phyloP scores from a whole-genome alignment of 2,329 filamentous ascomycete species.

The Colletotrichum sp. region DNA sequence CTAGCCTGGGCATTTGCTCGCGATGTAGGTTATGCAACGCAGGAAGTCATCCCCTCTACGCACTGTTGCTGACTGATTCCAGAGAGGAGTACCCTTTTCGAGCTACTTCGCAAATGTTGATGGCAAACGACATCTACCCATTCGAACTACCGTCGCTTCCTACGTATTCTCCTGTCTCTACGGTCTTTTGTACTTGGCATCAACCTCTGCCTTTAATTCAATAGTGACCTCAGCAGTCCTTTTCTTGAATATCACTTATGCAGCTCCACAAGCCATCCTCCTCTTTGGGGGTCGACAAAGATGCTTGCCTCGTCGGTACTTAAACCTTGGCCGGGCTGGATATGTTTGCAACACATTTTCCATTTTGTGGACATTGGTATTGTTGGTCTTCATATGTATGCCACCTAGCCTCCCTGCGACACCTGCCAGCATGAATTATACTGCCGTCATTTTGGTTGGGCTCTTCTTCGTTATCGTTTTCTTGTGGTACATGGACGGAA shows the following conservation, averaged over 20 bases:
- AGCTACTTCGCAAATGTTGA: conserved; percentile 29
- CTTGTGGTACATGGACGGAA: background rate
- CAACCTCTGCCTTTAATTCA: conserved; percentile 35
- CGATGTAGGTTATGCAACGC: conserved; percentile 26
- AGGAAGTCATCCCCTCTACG: background rate
- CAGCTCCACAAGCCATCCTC: conserved; percentile 30
- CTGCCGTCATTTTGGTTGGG: background rate
- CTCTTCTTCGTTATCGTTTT: background rate
- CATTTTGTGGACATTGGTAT: conserved; percentile 20
- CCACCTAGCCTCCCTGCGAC: conserved; percentile 24
- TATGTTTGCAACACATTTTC: conserved; percentile 26
- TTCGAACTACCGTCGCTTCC: conserved; percentile 31
- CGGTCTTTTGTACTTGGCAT: conserved; percentile 35
- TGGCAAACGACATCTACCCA: conserved; percentile 25
- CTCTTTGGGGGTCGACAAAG: conserved; percentile 22
- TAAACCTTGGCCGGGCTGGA: conserved; percentile 25
- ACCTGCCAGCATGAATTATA: background rate
- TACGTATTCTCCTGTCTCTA: conserved; percentile 31
- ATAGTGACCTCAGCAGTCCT: conserved; percentile 34
- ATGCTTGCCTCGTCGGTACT: conserved; percentile 21
- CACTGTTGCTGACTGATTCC: background rate
- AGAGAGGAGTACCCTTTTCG: conserved; percentile 27
- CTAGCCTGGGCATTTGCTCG: conserved; percentile 37
- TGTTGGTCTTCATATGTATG: conserved; percentile 28
- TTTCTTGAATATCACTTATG: conserved; percentile 33